These are phyloP conservation scores for Meyerozyma smithsonii DNA, from an alignment of 1,139 yeast species.

Conservation along the genomic window DNA sequence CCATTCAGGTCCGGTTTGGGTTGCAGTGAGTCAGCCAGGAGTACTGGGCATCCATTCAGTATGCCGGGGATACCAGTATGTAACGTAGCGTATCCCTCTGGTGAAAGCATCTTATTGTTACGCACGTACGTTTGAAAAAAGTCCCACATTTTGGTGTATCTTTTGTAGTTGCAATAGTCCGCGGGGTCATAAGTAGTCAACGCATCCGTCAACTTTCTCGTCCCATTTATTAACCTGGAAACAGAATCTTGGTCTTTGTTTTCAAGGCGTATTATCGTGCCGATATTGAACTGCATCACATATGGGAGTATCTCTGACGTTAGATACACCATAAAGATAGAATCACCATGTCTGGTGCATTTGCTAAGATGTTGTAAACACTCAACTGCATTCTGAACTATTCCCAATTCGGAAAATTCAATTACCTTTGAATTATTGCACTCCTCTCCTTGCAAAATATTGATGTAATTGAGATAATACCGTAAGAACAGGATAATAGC, in stretches of 20 bases:
- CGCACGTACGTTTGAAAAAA: constrained; percentile 1
- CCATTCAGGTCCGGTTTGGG: neutral
- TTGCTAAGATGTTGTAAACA: constrained; percentile 6
- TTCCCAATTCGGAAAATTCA: constrained; percentile 18
- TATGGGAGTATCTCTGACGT: constrained; percentile 31
- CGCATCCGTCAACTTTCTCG: neutral
- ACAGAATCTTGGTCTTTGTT: neutral
- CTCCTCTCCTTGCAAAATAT: constrained; percentile 36
- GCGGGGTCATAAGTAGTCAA: neutral
- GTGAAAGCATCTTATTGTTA: neutral
- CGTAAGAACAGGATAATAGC: constrained; percentile 27
- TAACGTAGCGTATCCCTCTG: neutral
- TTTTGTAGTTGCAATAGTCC: neutral
- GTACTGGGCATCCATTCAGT: neutral
- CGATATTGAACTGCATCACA: constrained; percentile 33
- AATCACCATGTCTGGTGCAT: neutral
- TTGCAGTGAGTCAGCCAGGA: neutral
- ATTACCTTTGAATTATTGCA: constrained; percentile 17
- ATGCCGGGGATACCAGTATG: constrained; percentile 1
- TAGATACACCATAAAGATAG: constrained; percentile 6
- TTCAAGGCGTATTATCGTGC: constrained; percentile 27
- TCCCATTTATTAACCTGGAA: neutral
- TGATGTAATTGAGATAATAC: constrained; percentile 26
- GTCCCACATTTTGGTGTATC: constrained; percentile 1
- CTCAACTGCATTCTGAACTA: constrained; percentile 17